Percentiles rank a stretch among this genome's conserved stretches.
Conservation (phyloP, 2,329 filamentous ascomycete genomes). For the Clonostachys rosea region DNA sequence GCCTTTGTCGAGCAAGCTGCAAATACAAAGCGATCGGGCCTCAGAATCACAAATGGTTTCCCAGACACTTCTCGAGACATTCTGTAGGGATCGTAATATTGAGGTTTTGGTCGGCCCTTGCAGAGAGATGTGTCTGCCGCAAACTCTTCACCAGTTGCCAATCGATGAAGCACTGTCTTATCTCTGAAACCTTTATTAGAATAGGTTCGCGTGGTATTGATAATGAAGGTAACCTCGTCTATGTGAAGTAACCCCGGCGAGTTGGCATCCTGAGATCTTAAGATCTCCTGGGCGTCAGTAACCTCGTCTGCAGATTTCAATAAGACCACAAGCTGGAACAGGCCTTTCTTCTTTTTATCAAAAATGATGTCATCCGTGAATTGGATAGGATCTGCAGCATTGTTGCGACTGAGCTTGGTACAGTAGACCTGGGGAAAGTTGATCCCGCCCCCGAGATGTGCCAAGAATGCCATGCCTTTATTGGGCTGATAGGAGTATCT, state of each 20-base stretch:
- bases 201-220: no score
- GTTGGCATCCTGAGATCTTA: no score
- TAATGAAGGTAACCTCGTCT: no score
- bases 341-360: neutral
- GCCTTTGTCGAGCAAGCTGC: constrained; percentile 2
- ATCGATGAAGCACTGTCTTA: no score
- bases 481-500: constrained; percentile 2
- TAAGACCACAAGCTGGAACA: neutral
- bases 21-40: constrained; percentile 17
- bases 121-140: no score
- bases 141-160: no score
- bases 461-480: constrained; percentile 6
- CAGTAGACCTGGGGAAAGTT: constrained; percentile 3
- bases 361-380: constrained; percentile 8
- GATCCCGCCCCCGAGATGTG: constrained; percentile 1
- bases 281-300: neutral
- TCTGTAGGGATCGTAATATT: no score
- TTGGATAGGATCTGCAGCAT: neutral
- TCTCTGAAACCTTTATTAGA: no score
- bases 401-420: neutral
- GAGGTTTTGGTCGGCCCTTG: no score
- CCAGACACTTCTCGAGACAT: neutral
- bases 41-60: constrained; percentile 11
- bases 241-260: no score
- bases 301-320: neutral